Percentiles rank a stretch among this genome's conserved stretches.
Evolutionary conservation across 345 rosid genomes (phyloP).

Genomic region (Moricandia moricandioides): DNA sequence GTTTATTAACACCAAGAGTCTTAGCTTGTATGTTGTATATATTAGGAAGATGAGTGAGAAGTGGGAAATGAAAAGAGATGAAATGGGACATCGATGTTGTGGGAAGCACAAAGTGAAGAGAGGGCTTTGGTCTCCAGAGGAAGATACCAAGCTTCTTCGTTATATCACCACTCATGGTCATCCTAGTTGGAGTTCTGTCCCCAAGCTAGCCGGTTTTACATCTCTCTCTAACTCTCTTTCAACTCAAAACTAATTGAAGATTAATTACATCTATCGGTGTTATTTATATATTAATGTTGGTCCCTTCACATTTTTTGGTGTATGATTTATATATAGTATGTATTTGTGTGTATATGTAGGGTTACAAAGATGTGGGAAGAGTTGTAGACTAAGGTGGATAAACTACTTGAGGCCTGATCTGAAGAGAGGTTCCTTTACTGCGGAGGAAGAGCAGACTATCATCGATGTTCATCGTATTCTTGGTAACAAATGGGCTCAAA

Average conservation of each 20-base stretch:
- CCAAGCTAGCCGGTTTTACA: constrained; percentile 58
- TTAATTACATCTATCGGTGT: neutral
- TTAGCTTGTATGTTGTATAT: constrained; percentile 2
- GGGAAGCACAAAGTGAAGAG: constrained; percentile 69
- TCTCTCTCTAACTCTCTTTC: neutral
- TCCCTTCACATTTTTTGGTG: neutral
- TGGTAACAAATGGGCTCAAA: constrained; percentile 55
- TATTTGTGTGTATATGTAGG: constrained; percentile 33
- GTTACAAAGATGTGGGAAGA: constrained; percentile 61
- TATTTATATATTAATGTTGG: neutral
- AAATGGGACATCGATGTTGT: constrained; percentile 72
- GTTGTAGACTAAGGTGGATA: constrained; percentile 66
- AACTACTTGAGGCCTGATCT: constrained; percentile 58
- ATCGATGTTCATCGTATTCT: constrained; percentile 61
- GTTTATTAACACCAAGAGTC: constrained; percentile 26
- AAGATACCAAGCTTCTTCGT: constrained; percentile 62
- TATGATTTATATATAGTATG: neutral
- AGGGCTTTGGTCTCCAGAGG: constrained; percentile 82
- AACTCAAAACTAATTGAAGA: neutral
- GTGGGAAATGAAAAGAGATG: constrained; percentile 28
- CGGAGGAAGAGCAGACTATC: constrained; percentile 55
- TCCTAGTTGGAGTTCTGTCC: constrained; percentile 82
- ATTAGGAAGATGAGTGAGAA: constrained; percentile 27
- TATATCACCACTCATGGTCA: constrained; percentile 63
- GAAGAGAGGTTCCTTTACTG: constrained; percentile 50